Evolutionary conservation across 2,329 filamentous ascomycete species (phyloP).

Genomic region (Apiospora sp.): DNA sequence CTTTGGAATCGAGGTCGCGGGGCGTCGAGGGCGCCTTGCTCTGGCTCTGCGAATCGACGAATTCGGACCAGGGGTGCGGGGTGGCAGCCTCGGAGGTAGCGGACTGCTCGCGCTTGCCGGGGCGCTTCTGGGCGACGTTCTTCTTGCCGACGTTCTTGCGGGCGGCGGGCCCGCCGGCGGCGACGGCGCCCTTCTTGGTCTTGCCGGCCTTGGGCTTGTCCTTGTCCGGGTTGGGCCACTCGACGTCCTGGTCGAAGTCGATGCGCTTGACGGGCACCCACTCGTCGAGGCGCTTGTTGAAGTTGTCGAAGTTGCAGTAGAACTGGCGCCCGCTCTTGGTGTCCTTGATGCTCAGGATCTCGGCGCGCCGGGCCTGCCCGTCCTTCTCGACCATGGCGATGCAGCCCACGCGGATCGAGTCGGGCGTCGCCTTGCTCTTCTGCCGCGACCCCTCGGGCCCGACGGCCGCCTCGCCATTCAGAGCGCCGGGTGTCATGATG

Average conservation of each 20-base stretch:
- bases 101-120: conserved; percentile 63
- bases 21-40: conserved; percentile 53
- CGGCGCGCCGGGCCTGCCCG: conserved; percentile 86
- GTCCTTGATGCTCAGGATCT: conserved; percentile 93
- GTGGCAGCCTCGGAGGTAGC: conserved; percentile 61
- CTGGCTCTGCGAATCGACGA: conserved; percentile 55
- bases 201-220: conserved; percentile 78
- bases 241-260: conserved; percentile 88
- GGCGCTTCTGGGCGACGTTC: conserved; percentile 56
- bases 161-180: conserved; percentile 43
- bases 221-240: conserved; percentile 95
- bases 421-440: conserved; percentile 84
- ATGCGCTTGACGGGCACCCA: conserved; percentile 87
- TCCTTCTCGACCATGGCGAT: conserved; percentile 73
- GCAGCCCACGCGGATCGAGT: conserved; percentile 73
- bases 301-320: conserved; percentile 98
- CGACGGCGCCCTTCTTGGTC: conserved; percentile 70
- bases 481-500: conserved; percentile 59
- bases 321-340: conserved; percentile 88
- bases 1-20: conserved; percentile 55
- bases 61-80: conserved; percentile 62
- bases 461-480: conserved; percentile 60
- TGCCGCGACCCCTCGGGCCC: conserved; percentile 67
- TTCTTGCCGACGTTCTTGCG: conserved; percentile 68
- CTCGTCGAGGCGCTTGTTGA: conserved; percentile 87